Evolutionary conservation across 768 basidiomycete species (phyloP), one percentile per base, ranked within the genome.

Genomic region (Gloeostereum incarnatum): DNA sequence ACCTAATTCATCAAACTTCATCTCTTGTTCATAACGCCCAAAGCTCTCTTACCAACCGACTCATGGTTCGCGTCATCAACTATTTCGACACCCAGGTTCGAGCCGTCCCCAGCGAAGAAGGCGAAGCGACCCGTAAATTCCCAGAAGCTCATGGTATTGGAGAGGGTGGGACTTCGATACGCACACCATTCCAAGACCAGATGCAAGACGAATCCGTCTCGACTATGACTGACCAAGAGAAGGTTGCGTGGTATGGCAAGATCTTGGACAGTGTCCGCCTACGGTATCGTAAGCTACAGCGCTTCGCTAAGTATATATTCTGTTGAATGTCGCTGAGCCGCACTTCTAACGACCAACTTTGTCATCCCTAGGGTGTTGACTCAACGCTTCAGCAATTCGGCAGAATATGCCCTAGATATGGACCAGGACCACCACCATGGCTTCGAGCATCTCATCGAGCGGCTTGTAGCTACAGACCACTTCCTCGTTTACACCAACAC

Each of bases 51-150:
- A 93, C 91, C 0, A 91, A 97, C 56, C 88, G 86, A 52, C 68
- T 98, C 25, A 86, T 94, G 72, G 79, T 88, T 38, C 81, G 94
- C 26, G 87, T 96, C 31, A 87, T 84, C 35, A 88, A 88, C 54
- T 92, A 88, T 56, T 97, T 98, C 54, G 91, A 97, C 45, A 86
- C 84, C 1, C 96, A 97, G 67, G 81, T 97, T 22, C 80, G 81
- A 17, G 74, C 84, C 8, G 83, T 85, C 10, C 62, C 66, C 2
- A 65, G 65, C n/a, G 57, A 65, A 57, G 33, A 34, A 11, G 11
- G 19, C 13, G 21, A 19, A 11, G 19, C 4, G 14, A 17, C 33
- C 11, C 11, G 11, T n/a, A 34, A 34, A 17, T n/a, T n/a, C 11
- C 7, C 21, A 11, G 11, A 17, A 20, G 33, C 14, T 34, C 11